A percentile compares a stretch with the other conserved stretches of the same genome.
These are phyloP conservation scores for Arthrobotrys iridis DNA, from an alignment of 2,329 filamentous ascomycete genomes.

Conservation along the genomic window DNA sequence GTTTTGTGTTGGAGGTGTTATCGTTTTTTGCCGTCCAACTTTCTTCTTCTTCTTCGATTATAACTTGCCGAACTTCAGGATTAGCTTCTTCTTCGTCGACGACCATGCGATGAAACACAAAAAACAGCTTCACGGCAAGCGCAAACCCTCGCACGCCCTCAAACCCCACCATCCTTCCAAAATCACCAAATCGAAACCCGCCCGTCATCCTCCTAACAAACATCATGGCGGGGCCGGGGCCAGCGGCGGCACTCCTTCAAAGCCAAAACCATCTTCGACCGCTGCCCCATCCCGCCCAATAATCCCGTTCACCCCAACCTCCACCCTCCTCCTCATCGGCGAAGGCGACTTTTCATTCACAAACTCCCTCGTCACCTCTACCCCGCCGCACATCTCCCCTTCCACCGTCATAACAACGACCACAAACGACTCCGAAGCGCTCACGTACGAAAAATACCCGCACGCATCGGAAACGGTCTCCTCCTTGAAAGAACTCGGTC, in stretches of 20 bases:
- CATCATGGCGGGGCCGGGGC: not conserved
- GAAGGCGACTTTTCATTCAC: constrained; percentile 85
- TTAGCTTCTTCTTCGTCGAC: not conserved
- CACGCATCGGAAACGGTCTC: constrained; percentile 65
- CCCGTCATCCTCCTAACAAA: not conserved
- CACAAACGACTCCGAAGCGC: constrained; percentile 69
- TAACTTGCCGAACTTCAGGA: not conserved
- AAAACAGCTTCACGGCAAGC: constrained; percentile 25
- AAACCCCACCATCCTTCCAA: constrained; percentile 43
- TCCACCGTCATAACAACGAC: constrained; percentile 69
- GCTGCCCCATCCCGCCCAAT: not conserved
- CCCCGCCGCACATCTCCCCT: constrained; percentile 18
- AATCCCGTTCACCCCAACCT: constrained; percentile 73
- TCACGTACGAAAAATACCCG: constrained; percentile 76
- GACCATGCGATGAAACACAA: constrained; percentile 50
- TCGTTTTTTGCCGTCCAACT: not conserved
- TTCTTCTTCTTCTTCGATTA: not conserved
- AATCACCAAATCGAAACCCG: constrained; percentile 38
- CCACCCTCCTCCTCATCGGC: constrained; percentile 78
- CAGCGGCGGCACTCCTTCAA: too few species aligned
- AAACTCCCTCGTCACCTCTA: constrained; percentile 65
- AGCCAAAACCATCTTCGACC: constrained; percentile 2
- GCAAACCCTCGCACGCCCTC: constrained; percentile 27
- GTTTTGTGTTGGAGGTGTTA: constrained; percentile 12
- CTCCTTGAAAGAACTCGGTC: not conserved